These are phyloP conservation scores for Beauveria sp. DNA, from an alignment of 2,329 filamentous ascomycete species.

Conservation along the genomic window DNA sequence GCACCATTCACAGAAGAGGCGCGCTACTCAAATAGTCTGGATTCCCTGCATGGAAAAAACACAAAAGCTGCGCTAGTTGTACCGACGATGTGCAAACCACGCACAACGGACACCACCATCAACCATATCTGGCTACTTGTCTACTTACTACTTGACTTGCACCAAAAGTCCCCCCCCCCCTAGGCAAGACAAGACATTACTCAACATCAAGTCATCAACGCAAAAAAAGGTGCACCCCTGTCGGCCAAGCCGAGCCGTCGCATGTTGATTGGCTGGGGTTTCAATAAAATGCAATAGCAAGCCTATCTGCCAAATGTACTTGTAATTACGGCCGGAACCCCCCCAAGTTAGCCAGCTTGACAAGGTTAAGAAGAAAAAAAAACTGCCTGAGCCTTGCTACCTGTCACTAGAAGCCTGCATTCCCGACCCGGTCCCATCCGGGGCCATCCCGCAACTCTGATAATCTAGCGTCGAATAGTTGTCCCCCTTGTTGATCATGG, in stretches of 20 bases:
- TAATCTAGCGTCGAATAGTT: no score
- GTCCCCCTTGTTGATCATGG: no score
- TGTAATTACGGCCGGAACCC: background rate
- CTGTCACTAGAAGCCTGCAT: background rate
- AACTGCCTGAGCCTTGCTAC: no score
- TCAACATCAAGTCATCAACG: background rate
- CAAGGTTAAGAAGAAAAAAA: background rate
- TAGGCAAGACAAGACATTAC: background rate
- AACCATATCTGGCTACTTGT: background rate
- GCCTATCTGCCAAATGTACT: background rate
- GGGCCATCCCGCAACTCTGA: no score
- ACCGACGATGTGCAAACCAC: background rate
- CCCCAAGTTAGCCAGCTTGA: background rate
- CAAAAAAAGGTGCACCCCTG: background rate
- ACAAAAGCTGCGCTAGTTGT: background rate
- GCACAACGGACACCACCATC: background rate
- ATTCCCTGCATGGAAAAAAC: background rate
- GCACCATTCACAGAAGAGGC: background rate
- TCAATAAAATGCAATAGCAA: slow-evolving; percentile 1
- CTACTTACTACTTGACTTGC: no score
- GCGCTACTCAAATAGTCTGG: background rate
- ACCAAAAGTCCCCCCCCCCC: no score
- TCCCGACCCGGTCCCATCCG: background rate
- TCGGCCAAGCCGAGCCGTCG: background rate
- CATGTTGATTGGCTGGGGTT: slow-evolving; percentile 1